These are phyloP conservation scores for Yamadazyma spencermartinsiae DNA, from an alignment of 1,139 yeast genomes.

Conservation along the genomic window DNA sequence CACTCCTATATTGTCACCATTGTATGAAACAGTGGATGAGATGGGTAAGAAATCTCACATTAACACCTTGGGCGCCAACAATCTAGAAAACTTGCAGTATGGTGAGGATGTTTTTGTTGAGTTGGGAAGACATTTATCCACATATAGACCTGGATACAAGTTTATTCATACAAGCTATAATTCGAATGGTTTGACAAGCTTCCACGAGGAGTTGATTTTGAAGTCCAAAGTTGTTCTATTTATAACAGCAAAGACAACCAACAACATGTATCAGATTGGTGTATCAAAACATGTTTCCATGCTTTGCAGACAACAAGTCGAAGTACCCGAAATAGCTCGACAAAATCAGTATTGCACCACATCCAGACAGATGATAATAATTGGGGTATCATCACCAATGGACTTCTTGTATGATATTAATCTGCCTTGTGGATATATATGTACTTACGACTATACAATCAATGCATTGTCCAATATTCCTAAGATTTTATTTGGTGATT, in stretches of 20 bases:
- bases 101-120: slow-evolving; percentile 1
- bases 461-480: background rate
- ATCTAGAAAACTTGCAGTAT: background rate
- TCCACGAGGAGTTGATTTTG: background rate
- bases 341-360: background rate
- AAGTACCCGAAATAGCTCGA: background rate
- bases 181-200: background rate
- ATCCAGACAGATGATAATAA: background rate
- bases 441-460: slow-evolving; percentile 1
- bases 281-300: slow-evolving; percentile 1
- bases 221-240: background rate
- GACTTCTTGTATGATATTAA: slow-evolving; percentile 1
- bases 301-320: slow-evolving; percentile 1
- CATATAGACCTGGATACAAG: background rate
- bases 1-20: background rate
- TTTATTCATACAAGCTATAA: slow-evolving; percentile 1
- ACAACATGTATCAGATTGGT: slow-evolving; percentile 1
- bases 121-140: background rate
- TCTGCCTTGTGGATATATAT: slow-evolving; percentile 2
- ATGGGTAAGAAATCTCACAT: background rate
- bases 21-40: background rate
- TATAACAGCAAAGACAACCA: background rate
- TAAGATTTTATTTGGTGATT: background rate
- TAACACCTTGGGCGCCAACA: background rate
- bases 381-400: slow-evolving; percentile 1